Evolutionary conservation across 2,329 filamentous ascomycete species (phyloP).

Genomic region (Cladobotryum mycophilum): DNA sequence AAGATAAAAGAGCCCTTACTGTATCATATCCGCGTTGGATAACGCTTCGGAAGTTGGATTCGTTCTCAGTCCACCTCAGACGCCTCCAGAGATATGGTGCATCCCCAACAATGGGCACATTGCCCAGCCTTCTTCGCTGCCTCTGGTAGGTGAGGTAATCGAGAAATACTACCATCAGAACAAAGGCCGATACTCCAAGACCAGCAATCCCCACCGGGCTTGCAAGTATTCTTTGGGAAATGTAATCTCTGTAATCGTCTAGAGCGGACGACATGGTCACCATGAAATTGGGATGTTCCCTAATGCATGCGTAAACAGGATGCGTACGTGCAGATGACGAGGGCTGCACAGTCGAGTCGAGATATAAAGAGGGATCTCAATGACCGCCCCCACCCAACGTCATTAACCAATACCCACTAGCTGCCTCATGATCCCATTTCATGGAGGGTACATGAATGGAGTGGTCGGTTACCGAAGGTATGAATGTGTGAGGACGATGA

Average conservation of each 20-base stretch:
- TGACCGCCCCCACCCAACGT: too few species aligned
- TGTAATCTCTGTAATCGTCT: not conserved
- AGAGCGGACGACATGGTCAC: too few species aligned
- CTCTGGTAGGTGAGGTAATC: constrained; percentile 6
- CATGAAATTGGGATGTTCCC: too few species aligned
- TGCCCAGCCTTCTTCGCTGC: not conserved
- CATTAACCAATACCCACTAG: too few species aligned
- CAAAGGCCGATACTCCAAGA: not conserved
- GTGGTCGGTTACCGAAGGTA: too few species aligned
- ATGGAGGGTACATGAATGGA: too few species aligned
- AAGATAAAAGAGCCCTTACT: not conserved
- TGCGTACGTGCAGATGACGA: not conserved
- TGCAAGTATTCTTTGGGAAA: not conserved
- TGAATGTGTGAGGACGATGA: too few species aligned
- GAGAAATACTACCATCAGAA: not conserved
- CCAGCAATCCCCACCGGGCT: not conserved
- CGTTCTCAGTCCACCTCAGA: constrained; percentile 7
- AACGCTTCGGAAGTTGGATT: not conserved
- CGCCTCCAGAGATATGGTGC: constrained; percentile 9
- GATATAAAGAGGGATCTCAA: too few species aligned
- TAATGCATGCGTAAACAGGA: too few species aligned
- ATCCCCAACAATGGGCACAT: constrained; percentile 4
- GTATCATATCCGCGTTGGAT: constrained; percentile 5
- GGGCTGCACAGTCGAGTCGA: too few species aligned
- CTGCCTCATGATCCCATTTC: too few species aligned